A percentile compares a stretch with the other conserved stretches of the same genome.
Conservation (phyloP, 2,329 filamentous ascomycete genomes). For the Fusarium sp. region DNA sequence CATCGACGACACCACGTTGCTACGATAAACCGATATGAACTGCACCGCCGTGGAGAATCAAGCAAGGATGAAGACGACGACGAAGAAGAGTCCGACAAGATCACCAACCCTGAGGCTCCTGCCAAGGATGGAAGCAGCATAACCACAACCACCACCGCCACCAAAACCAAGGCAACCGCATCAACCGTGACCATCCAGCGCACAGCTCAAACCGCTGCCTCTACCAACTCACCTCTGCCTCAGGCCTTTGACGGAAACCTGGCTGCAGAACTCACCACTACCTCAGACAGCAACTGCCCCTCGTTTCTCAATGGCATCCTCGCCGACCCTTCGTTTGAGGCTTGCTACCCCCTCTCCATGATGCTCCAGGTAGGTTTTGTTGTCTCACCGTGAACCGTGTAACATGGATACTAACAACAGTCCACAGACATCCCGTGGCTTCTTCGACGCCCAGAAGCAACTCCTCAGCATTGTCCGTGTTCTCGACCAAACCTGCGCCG, state of each 20-base stretch:
- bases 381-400: not conserved
- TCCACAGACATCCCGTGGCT: slow-evolving; percentile 79
- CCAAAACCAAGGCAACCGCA: slow-evolving; percentile 26
- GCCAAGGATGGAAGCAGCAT: slow-evolving; percentile 22
- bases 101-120: slow-evolving; percentile 28
- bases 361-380: slow-evolving; percentile 76
- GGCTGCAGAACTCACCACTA: slow-evolving; percentile 70
- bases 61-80: slow-evolving; percentile 33
- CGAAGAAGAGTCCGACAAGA: slow-evolving; percentile 19
- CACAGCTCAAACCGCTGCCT: slow-evolving; percentile 36
- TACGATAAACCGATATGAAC: slow-evolving; percentile 15
- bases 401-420: slow-evolving; percentile 12
- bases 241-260: slow-evolving; percentile 74
- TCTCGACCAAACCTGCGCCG: slow-evolving; percentile 82
- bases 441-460: slow-evolving; percentile 83
- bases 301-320: slow-evolving; percentile 78
- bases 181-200: slow-evolving; percentile 42
- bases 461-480: slow-evolving; percentile 79
- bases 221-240: slow-evolving; percentile 64
- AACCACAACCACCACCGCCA: too few species aligned
- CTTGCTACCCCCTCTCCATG: slow-evolving; percentile 86
- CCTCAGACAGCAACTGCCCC: slow-evolving; percentile 67
- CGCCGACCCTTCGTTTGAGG: slow-evolving; percentile 72
- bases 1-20: slow-evolving; percentile 22
- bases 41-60: slow-evolving; percentile 30